These are phyloP conservation scores for Blastocystis hominis DNA, from an alignment of 352 stramenopile genomes.

Conservation along the genomic window DNA sequence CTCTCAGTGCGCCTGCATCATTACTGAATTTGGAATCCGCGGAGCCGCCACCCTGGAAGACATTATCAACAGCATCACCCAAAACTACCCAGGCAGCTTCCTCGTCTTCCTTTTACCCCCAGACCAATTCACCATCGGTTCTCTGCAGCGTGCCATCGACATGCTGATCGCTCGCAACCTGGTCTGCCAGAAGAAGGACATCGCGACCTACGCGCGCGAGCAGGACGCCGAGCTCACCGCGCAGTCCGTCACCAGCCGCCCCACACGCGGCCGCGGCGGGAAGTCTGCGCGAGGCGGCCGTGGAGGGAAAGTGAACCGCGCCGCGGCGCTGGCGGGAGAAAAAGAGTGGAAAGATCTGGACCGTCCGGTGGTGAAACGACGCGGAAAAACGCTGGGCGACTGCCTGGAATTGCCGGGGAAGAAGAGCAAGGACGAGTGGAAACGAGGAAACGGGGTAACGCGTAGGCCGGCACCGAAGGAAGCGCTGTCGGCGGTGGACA, in stretches of 20 bases:
- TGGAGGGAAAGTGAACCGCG: not conserved
- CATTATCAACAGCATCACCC: not conserved
- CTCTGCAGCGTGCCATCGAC: not conserved
- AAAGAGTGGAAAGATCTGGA: not conserved
- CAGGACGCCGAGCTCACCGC: not conserved
- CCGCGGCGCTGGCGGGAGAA: not conserved
- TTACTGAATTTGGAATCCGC: not conserved
- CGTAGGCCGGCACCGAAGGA: not conserved
- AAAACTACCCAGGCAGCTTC: not conserved
- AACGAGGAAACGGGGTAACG: not conserved
- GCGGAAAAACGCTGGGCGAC: not conserved
- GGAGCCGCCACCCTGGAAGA: not conserved
- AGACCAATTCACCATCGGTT: not conserved
- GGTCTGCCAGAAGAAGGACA: conserved; percentile 29
- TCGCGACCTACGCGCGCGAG: not conserved
- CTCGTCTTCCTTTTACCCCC: not conserved
- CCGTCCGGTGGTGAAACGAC: not conserved
- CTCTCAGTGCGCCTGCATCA: not conserved
- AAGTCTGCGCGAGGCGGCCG: not conserved
- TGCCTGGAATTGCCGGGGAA: conserved; percentile 1
- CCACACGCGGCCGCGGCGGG: not conserved
- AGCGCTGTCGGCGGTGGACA: not conserved
- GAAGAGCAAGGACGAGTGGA: not conserved
- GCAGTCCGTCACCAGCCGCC: not conserved
- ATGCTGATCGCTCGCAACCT: not conserved